Evolutionary conservation across 1,284 basidiomycete species (phyloP).

Genomic region (Phlebopus sp.): DNA sequence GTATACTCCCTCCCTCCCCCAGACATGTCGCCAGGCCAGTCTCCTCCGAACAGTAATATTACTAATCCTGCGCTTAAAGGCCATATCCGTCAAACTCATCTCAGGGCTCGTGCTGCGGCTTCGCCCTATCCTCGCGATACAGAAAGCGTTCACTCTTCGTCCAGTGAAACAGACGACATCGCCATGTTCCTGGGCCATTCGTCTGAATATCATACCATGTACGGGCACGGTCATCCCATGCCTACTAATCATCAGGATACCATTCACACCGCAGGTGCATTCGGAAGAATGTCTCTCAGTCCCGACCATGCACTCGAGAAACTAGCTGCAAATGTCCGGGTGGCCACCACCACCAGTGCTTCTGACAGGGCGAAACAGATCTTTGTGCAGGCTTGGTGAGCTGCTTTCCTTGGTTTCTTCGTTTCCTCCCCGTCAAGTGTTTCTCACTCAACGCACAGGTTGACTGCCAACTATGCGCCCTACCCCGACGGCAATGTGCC

Average conservation of each 20-base stretch:
- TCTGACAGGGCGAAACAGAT: constrained; percentile 87
- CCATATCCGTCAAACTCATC: constrained; percentile 69
- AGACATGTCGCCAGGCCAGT: constrained; percentile 53
- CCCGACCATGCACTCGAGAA: constrained; percentile 79
- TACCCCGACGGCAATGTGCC: constrained; percentile 88
- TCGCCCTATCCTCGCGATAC: constrained; percentile 81
- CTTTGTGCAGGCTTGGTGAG: constrained; percentile 84
- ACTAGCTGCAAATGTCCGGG: constrained; percentile 79
- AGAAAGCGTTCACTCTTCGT: constrained; percentile 81
- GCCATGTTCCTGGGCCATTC: constrained; percentile 65
- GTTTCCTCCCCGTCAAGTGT: constrained; percentile 7
- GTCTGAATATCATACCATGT: constrained; percentile 63
- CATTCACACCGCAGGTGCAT: constrained; percentile 64
- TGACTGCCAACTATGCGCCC: constrained; percentile 84
- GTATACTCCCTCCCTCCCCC: constrained; percentile 41
- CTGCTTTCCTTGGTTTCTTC: constrained; percentile 17
- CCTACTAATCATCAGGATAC: constrained; percentile 53
- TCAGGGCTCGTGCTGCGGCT: constrained; percentile 70
- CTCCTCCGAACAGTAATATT: constrained; percentile 69
- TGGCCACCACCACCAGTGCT: constrained; percentile 83
- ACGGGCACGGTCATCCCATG: constrained; percentile 47
- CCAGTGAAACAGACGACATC: constrained; percentile 80
- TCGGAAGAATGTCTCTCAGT: constrained; percentile 70
- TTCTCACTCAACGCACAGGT: constrained; percentile 46
- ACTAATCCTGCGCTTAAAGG: constrained; percentile 68